phyloP scores from a whole-genome alignment of 495 filamentous ascomycete genomes.

The Aspergillus panamensis region DNA sequence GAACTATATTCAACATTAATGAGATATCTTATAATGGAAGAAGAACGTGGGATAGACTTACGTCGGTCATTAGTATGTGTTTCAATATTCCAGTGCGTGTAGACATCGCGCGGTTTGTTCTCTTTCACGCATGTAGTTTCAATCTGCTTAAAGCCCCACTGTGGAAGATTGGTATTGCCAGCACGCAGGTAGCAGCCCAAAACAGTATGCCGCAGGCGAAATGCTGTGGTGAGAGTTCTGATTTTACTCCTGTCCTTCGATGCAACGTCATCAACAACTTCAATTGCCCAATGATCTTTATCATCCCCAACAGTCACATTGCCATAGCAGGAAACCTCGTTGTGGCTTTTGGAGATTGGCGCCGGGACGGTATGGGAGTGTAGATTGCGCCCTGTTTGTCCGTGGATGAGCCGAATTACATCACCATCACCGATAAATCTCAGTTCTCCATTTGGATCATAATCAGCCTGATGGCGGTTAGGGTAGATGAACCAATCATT shows the following conservation, averaged over 20 bases:
- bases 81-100: constrained; percentile 99
- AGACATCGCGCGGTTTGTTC: constrained; percentile 87
- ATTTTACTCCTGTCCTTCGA: constrained; percentile 81
- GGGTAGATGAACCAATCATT: constrained; percentile 99
- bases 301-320: constrained; percentile 96
- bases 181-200: constrained; percentile 93
- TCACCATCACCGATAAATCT: constrained; percentile 76
- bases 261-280: constrained; percentile 85
- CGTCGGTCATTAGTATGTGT: constrained; percentile 89
- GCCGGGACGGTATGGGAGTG: constrained; percentile 89
- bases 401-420: constrained; percentile 83
- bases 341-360: constrained; percentile 81
- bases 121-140: constrained; percentile 93
- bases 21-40: neutral
- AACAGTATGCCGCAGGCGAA: constrained; percentile 78
- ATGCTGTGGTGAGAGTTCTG: constrained; percentile 89
- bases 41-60: constrained; percentile 48
- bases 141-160: constrained; percentile 99
- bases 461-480: constrained; percentile 72
- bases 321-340: constrained; percentile 93
- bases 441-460: constrained; percentile 61
- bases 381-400: constrained; percentile 93
- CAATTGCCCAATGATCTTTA: constrained; percentile 95
- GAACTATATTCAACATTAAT: constrained; percentile 55
- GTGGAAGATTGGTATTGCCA: constrained; percentile 92